Percentiles rank a stretch among this genome's conserved stretches.
These are phyloP conservation scores for Xylaria telfairii DNA, from an alignment of 495 filamentous ascomycete species.

Conservation along the genomic window DNA sequence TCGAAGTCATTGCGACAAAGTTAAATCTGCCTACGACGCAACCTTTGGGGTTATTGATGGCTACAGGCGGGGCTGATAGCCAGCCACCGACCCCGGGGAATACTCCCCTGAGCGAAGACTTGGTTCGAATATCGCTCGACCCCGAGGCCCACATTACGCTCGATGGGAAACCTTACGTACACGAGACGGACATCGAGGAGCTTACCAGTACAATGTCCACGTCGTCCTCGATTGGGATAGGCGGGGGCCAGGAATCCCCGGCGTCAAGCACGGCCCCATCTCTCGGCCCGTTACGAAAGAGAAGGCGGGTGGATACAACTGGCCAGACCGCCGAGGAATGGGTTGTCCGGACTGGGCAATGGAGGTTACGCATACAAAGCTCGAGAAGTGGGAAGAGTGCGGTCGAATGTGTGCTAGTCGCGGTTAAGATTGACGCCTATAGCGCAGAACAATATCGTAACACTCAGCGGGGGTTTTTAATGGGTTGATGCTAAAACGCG, in stretches of 20 bases:
- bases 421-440: constrained; percentile 81
- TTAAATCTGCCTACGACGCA: constrained; percentile 72
- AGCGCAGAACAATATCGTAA: constrained; percentile 74
- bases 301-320: constrained; percentile 50
- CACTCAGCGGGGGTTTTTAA: constrained; percentile 68
- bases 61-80: constrained; percentile 54
- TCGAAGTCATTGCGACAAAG: constrained; percentile 83
- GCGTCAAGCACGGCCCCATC: constrained; percentile 32
- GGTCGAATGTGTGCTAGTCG: constrained; percentile 71
- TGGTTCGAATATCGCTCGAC: constrained; percentile 70
- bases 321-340: constrained; percentile 58
- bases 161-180: constrained; percentile 65
- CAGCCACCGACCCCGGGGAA: constrained; percentile 71
- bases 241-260: constrained; percentile 43
- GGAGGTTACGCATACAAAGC: constrained; percentile 74
- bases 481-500: constrained; percentile 23
- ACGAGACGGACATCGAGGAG: constrained; percentile 36
- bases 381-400: constrained; percentile 57
- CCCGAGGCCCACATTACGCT: constrained; percentile 71
- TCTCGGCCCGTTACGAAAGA: constrained; percentile 52
- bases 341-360: constrained; percentile 81
- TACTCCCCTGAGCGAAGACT: constrained; percentile 72
- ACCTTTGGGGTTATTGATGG: constrained; percentile 72
- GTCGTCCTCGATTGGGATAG: constrained; percentile 41
- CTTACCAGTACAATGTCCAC: constrained; percentile 37